These are phyloP conservation scores for Neoscytalidium dimidiatum DNA, from an alignment of 2,329 filamentous ascomycete species.

Conservation along the genomic window DNA sequence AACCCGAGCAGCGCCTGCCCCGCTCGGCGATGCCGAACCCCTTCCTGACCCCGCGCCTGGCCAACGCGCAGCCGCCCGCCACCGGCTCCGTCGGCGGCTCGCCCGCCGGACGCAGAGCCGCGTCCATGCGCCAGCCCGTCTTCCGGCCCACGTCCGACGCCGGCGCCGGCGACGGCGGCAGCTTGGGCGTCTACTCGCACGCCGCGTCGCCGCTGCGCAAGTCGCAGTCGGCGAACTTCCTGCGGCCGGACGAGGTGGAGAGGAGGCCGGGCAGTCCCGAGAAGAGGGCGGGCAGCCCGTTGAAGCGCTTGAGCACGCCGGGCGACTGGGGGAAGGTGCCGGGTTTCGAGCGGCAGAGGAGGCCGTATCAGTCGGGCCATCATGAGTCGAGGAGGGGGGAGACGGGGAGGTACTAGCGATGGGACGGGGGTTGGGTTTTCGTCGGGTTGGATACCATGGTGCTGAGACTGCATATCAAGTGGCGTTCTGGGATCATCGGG, in stretches of 20 bases:
- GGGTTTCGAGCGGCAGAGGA: not conserved
- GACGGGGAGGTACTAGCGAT: not conserved
- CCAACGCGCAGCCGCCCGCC: constrained; percentile 28
- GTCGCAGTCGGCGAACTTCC: constrained; percentile 61
- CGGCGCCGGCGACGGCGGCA: constrained; percentile 66
- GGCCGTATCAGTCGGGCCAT: not conserved
- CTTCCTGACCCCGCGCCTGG: constrained; percentile 21
- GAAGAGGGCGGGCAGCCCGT: constrained; percentile 42
- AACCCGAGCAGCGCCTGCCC: constrained; percentile 15
- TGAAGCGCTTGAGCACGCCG: constrained; percentile 47
- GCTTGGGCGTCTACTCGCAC: constrained; percentile 77
- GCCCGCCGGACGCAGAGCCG: constrained; percentile 48
- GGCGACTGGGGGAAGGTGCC: constrained; percentile 2
- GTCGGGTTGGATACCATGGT: not conserved
- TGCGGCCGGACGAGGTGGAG: constrained; percentile 32
- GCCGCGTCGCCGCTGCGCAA: constrained; percentile 83
- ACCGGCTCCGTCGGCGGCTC: constrained; percentile 45
- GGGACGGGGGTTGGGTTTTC: not conserved
- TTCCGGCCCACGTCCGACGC: constrained; percentile 47
- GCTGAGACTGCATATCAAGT: not conserved
- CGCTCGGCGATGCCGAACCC: constrained; percentile 19
- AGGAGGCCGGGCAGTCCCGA: constrained; percentile 38
- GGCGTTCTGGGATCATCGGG: not conserved
- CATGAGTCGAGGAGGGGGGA: not conserved
- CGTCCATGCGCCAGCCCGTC: constrained; percentile 48